phyloP scores from a whole-genome alignment of 2,329 filamentous ascomycete species.

The Colletotrichum sp. region DNA sequence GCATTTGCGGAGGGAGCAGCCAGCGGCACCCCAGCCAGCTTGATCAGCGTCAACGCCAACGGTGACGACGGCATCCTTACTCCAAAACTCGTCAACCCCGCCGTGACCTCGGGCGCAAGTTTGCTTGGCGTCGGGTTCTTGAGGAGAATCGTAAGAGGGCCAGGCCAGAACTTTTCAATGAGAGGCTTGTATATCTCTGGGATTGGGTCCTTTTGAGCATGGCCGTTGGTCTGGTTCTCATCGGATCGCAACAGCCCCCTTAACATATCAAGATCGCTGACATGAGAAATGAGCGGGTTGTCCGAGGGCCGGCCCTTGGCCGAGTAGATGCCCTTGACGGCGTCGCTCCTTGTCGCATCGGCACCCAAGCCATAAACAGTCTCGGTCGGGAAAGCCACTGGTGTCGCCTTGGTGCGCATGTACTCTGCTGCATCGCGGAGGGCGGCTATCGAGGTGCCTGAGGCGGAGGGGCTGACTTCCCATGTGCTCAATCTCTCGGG shows the following conservation, averaged over 20 bases:
- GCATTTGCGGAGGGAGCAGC: slow-evolving; percentile 95
- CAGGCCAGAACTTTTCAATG: slow-evolving; percentile 89
- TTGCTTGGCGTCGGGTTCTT: slow-evolving; percentile 72
- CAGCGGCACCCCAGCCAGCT: slow-evolving; percentile 76
- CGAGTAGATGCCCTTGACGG: slow-evolving; percentile 89
- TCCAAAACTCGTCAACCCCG: slow-evolving; percentile 83
- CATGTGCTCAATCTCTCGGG: slow-evolving; percentile 45
- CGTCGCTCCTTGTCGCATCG: slow-evolving; percentile 83
- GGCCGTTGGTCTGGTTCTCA: slow-evolving; percentile 13
- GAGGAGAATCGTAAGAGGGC: slow-evolving; percentile 88
- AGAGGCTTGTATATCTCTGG: slow-evolving; percentile 79
- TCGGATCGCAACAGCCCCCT: slow-evolving; percentile 59
- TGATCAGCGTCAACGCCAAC: slow-evolving; percentile 87
- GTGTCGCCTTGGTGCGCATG: slow-evolving; percentile 69
- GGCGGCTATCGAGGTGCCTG: slow-evolving; percentile 35
- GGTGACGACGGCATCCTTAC: slow-evolving; percentile 86
- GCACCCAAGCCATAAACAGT: slow-evolving; percentile 98
- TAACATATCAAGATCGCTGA: slow-evolving; percentile 81
- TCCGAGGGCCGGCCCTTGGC: slow-evolving; percentile 91
- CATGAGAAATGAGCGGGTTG: slow-evolving; percentile 94
- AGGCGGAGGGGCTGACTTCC: slow-evolving; percentile 37
- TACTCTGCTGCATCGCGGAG: slow-evolving; percentile 70
- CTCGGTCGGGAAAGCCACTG: slow-evolving; percentile 95
- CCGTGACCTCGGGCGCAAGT: slow-evolving; percentile 91
- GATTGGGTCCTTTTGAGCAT: slow-evolving; percentile 47